These are phyloP conservation scores for Ophiostoma montium DNA, from an alignment of 2,329 filamentous ascomycete genomes.

Conservation along the genomic window DNA sequence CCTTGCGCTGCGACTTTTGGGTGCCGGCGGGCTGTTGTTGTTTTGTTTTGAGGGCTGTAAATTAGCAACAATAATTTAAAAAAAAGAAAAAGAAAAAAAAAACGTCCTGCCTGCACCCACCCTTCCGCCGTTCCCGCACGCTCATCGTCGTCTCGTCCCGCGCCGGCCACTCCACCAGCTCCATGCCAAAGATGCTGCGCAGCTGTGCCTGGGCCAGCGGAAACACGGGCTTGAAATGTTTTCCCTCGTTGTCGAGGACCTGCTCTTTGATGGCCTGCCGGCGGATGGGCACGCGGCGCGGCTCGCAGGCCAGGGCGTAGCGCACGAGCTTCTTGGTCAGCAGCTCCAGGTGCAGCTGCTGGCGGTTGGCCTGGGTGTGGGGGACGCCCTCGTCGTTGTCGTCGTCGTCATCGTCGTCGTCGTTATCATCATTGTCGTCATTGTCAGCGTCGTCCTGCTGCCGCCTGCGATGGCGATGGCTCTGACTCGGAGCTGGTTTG, in stretches of 20 bases:
- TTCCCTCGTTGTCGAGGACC: conserved; percentile 57
- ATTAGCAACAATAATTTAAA: neutral
- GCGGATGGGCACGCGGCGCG: conserved; percentile 43
- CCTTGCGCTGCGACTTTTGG: neutral
- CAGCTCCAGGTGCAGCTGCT: conserved; percentile 31
- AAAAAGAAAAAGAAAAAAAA: too few species aligned
- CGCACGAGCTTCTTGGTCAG: conserved; percentile 54
- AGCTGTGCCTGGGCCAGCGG: conserved; percentile 61
- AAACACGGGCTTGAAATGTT: conserved; percentile 67
- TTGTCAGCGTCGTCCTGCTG: neutral
- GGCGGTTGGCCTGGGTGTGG: conserved; percentile 7
- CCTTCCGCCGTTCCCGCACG: conserved; percentile 56
- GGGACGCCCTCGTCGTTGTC: neutral
- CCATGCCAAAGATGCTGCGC: conserved; percentile 71
- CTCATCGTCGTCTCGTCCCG: conserved; percentile 65
- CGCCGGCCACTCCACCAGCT: conserved; percentile 68
- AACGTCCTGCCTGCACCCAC: conserved; percentile 28
- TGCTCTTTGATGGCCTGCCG: conserved; percentile 50
- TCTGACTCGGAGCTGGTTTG: neutral
- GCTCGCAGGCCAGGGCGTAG: conserved; percentile 53
- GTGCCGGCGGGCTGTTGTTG: neutral
- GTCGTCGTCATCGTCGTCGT: neutral
- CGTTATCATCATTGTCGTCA: conserved; percentile 1
- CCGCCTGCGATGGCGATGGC: neutral
- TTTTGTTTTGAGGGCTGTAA: neutral